phyloP scores from a whole-genome alignment of 2,329 filamentous ascomycete species.

The Parafenestella ontariensis region DNA sequence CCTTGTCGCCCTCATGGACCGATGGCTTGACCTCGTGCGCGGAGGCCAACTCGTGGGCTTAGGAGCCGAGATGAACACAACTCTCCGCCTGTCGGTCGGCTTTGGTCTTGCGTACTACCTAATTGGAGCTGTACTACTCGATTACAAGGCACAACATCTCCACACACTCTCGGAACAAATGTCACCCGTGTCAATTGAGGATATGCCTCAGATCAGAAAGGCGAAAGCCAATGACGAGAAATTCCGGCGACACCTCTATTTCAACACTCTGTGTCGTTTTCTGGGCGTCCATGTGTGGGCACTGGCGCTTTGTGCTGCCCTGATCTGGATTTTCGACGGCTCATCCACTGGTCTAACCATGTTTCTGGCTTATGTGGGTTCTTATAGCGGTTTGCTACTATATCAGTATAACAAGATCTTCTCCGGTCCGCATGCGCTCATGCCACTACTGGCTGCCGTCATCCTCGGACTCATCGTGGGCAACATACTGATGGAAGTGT shows the following conservation, averaged over 20 bases:
- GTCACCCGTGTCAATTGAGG: constrained; percentile 50
- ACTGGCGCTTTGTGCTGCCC: constrained; percentile 56
- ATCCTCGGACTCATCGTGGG: constrained; percentile 57
- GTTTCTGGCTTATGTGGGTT: constrained; percentile 58
- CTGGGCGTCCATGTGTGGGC: constrained; percentile 62
- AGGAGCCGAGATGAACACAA: constrained; percentile 39
- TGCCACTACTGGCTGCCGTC: constrained; percentile 56
- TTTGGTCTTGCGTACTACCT: constrained; percentile 66
- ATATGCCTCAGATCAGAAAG: constrained; percentile 52
- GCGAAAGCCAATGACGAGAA: constrained; percentile 55
- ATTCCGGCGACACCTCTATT: constrained; percentile 59
- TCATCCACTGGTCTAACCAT: constrained; percentile 54
- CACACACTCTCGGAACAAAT: constrained; percentile 55
- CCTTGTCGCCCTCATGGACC: constrained; percentile 62
- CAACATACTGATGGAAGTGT: constrained; percentile 51
- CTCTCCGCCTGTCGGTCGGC: constrained; percentile 57
- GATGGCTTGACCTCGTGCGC: constrained; percentile 60
- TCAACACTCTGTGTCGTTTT: constrained; percentile 58
- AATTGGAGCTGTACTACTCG: constrained; percentile 63
- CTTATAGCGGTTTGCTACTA: constrained; percentile 61
- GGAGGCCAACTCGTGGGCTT: constrained; percentile 54
- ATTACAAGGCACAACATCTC: constrained; percentile 62
- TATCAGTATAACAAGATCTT: constrained; percentile 61
- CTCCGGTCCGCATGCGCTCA: constrained; percentile 57
- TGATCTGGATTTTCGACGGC: constrained; percentile 62